Conservation (phyloP, 192 early-diverging fungal species). For the Coemansia biformis region DNA sequence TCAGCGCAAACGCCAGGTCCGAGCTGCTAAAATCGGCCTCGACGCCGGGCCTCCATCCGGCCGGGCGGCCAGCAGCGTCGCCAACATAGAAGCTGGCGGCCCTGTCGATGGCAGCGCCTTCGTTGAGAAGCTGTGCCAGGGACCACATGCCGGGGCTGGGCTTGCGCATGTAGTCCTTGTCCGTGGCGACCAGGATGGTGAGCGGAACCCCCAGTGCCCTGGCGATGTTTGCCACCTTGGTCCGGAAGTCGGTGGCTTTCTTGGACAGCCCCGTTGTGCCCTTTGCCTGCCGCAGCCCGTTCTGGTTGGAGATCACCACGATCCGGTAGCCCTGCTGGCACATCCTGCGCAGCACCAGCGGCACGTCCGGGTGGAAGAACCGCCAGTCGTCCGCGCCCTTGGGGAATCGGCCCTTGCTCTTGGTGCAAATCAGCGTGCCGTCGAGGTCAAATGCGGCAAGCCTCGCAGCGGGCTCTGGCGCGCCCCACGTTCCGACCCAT, state of each 20-base stretch:
- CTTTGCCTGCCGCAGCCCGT: constrained; percentile 16
- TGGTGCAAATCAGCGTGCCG: constrained; percentile 64
- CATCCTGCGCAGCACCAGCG: constrained; percentile 55
- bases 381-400: constrained; percentile 77
- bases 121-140: constrained; percentile 31
- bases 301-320: constrained; percentile 35
- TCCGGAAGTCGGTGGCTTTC: constrained; percentile 34
- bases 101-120: constrained; percentile 46
- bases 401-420: constrained; percentile 57
- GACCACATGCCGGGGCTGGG: constrained; percentile 45
- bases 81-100: constrained; percentile 76
- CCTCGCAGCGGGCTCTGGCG: constrained; percentile 25
- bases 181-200: constrained; percentile 64
- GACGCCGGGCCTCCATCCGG: constrained; percentile 55
- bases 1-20: constrained; percentile 81
- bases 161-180: constrained; percentile 56
- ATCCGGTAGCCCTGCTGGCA: constrained; percentile 57
- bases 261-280: constrained; percentile 13
- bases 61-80: constrained; percentile 83
- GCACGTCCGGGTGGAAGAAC: constrained; percentile 59
- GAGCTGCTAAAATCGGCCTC: constrained; percentile 76
- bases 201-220: constrained; percentile 72
- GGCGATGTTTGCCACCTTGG: constrained; percentile 68
- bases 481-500: constrained; percentile 37
- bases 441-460: constrained; percentile 59